Percentiles rank a stretch among this genome's conserved stretches.
phyloP scores from a whole-genome alignment of 1,284 basidiomycete genomes.

The Stygiomarasmius scandens region DNA sequence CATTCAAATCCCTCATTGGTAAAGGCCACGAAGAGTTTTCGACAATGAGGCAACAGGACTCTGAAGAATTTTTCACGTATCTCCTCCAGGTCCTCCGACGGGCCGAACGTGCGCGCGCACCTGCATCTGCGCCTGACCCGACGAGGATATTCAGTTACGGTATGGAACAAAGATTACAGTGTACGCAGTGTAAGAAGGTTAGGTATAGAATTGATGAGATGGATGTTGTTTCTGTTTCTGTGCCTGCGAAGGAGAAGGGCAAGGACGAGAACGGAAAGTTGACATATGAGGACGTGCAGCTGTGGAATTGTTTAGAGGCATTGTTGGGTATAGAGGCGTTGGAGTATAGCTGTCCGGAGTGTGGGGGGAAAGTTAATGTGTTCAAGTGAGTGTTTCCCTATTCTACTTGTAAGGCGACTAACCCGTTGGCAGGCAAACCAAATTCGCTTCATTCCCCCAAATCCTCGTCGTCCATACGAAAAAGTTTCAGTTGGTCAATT shows the following conservation, averaged over 20 bases:
- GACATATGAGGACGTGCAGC: constrained; percentile 70
- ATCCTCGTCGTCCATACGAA: constrained; percentile 90
- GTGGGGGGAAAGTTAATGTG: constrained; percentile 43
- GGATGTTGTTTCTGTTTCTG: constrained; percentile 81
- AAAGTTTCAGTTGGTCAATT: constrained; percentile 95
- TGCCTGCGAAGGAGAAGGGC: constrained; percentile 65
- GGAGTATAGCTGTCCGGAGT: constrained; percentile 66
- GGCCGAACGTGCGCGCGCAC: no score
- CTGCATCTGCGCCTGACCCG: no score
- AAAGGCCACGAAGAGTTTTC: constrained; percentile 94
- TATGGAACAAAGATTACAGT: constrained; percentile 86
- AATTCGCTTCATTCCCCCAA: constrained; percentile 87
- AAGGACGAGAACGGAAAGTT: constrained; percentile 63
- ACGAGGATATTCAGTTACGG: constrained; percentile 83
- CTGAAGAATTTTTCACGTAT: constrained; percentile 93
- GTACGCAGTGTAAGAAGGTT: constrained; percentile 83
- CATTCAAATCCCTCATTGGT: constrained; percentile 90
- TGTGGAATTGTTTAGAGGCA: constrained; percentile 70
- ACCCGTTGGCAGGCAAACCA: constrained; percentile 59
- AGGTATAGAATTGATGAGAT: constrained; percentile 81
- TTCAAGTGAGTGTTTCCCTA: constrained; percentile 38
- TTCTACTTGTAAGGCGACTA: constrained; percentile 38
- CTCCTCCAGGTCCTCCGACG: constrained; percentile 73
- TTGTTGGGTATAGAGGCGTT: constrained; percentile 72
- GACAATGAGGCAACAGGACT: constrained; percentile 97